Evolutionary conservation across 2,329 filamentous ascomycete genomes (phyloP).

Genomic region (Massarina eburnea): DNA sequence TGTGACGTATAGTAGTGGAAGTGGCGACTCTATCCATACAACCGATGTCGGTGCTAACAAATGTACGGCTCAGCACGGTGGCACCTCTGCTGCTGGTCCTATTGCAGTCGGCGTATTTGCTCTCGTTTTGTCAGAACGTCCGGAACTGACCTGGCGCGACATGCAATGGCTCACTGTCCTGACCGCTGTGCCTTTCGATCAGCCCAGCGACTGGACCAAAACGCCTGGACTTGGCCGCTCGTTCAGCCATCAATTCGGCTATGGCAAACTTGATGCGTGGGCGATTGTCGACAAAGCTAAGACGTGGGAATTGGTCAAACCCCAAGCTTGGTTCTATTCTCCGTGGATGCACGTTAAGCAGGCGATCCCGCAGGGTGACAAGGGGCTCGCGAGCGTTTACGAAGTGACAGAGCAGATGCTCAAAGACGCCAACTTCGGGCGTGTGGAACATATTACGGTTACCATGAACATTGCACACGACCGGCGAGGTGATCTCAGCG

Average conservation of each 20-base stretch:
- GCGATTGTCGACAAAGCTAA: slow-evolving; percentile 83
- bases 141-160: slow-evolving; percentile 90
- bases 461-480: slow-evolving; percentile 95
- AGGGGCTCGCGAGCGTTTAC: slow-evolving; percentile 78
- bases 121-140: slow-evolving; percentile 79
- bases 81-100: slow-evolving; percentile 92
- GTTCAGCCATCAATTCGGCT: slow-evolving; percentile 93
- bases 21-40: slow-evolving; percentile 87
- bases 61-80: slow-evolving; percentile 83
- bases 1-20: slow-evolving; percentile 94
- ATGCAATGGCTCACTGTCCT: slow-evolving; percentile 87
- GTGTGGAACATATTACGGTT: slow-evolving; percentile 90
- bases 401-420: slow-evolving; percentile 82
- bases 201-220: slow-evolving; percentile 77
- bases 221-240: slow-evolving; percentile 74
- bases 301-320: slow-evolving; percentile 84
- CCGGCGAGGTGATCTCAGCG: slow-evolving; percentile 86
- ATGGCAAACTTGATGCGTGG: slow-evolving; percentile 91
- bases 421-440: slow-evolving; percentile 77
- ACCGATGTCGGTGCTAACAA: slow-evolving; percentile 85
- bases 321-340: slow-evolving; percentile 91
- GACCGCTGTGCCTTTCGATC: slow-evolving; percentile 78
- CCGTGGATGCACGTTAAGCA: slow-evolving; percentile 92
- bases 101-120: slow-evolving; percentile 91
- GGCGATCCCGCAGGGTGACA: slow-evolving; percentile 78